These are phyloP conservation scores for Aphanomyces stellatus DNA, from an alignment of 352 stramenopile genomes.

Conservation along the genomic window DNA sequence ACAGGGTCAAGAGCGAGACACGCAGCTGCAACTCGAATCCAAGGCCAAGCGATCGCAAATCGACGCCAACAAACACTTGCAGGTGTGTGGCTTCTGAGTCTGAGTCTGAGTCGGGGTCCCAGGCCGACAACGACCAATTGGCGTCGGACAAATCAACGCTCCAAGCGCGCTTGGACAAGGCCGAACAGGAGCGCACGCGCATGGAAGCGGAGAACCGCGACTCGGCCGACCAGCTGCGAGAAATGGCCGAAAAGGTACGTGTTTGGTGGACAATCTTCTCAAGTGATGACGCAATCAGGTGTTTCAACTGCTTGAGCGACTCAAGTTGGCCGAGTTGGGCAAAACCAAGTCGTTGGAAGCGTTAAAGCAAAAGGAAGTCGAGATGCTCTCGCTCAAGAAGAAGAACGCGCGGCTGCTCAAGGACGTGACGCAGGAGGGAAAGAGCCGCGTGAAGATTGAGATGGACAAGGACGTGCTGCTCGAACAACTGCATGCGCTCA, in stretches of 20 bases:
- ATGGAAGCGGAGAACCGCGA: conserved; percentile 95
- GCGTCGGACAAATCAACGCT: conserved; percentile 68
- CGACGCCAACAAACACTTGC: conserved; percentile 89
- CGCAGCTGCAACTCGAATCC: conserved; percentile 90
- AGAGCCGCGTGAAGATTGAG: conserved; percentile 89
- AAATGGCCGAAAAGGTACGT: conserved; percentile 93
- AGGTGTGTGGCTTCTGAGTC: too few relatives aligned
- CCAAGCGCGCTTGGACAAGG: conserved; percentile 78
- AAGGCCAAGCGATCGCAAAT: conserved; percentile 88
- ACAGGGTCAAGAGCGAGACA: conserved; percentile 90
- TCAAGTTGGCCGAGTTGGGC: conserved; percentile 93
- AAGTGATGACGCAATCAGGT: too few relatives aligned
- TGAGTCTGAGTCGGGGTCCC: conserved; percentile 17
- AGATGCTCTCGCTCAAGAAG: conserved; percentile 91
- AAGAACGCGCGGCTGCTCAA: conserved; percentile 91
- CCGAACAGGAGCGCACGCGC: conserved; percentile 87
- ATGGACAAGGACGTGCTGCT: conserved; percentile 91
- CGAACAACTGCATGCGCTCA: conserved; percentile 91
- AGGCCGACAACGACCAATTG: conserved; percentile 72
- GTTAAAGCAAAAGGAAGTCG: conserved; percentile 91
- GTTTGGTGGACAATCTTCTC: too few relatives aligned
- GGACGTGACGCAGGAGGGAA: conserved; percentile 89
- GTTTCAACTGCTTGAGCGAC: conserved; percentile 92
- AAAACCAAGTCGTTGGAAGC: conserved; percentile 95
- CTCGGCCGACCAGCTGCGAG: conserved; percentile 90